Conservation (phyloP, 352 stramenopile species). For the Pythium rhizo-oryzae region DNA sequence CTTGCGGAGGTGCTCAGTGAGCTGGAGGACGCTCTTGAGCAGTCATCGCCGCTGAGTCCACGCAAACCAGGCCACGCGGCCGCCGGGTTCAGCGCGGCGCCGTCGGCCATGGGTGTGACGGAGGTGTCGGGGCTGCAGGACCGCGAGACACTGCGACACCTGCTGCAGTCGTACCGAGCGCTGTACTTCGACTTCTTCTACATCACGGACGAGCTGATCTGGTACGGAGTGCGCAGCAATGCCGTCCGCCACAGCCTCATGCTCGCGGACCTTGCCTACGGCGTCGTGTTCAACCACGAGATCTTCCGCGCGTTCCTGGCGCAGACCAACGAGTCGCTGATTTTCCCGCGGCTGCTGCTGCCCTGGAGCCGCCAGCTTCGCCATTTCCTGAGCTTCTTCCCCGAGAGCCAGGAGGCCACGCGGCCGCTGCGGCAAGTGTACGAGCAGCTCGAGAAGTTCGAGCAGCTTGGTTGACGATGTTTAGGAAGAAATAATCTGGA, state of each 20-base stretch:
- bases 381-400: slow-evolving; percentile 88
- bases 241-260: slow-evolving; percentile 81
- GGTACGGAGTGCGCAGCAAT: slow-evolving; percentile 86
- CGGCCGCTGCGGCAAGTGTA: slow-evolving; percentile 78
- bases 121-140: slow-evolving; percentile 10
- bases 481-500: too few relatives aligned
- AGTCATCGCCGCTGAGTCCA: slow-evolving; percentile 70
- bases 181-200: slow-evolving; percentile 93
- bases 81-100: slow-evolving; percentile 13
- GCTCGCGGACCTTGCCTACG: slow-evolving; percentile 81
- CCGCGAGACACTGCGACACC: slow-evolving; percentile 55
- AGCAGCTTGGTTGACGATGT: slow-evolving; percentile 32
- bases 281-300: slow-evolving; percentile 85
- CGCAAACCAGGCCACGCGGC: slow-evolving; percentile 35
- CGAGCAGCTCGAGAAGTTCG: slow-evolving; percentile 79
- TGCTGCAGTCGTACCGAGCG: slow-evolving; percentile 79
- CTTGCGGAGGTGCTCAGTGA: slow-evolving; percentile 61
- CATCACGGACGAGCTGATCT: slow-evolving; percentile 89
- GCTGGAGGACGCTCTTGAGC: slow-evolving; percentile 64
- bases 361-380: slow-evolving; percentile 87
- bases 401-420: slow-evolving; percentile 83
- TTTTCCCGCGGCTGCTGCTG: slow-evolving; percentile 72
- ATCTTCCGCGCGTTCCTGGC: slow-evolving; percentile 76
- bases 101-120: background rate
- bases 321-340: slow-evolving; percentile 27